Evolutionary conservation across 2,329 filamentous ascomycete genomes (phyloP), one percentile per base, ranked within the genome.

Genomic region (Botrytis hyacinthi): DNA sequence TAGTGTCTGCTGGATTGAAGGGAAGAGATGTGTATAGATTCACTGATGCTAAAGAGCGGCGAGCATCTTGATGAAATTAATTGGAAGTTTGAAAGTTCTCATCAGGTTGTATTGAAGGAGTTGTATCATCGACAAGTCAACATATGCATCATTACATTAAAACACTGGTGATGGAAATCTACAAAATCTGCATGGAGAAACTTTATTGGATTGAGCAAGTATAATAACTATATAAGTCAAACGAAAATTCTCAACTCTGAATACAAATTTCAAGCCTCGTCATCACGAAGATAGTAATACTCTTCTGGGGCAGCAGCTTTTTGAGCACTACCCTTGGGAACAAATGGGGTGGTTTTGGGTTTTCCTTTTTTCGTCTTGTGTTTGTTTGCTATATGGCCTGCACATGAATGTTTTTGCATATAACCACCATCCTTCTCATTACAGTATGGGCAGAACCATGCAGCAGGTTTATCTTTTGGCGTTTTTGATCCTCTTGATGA

Each of bases 391-490:
- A 54, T 54, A n/a, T 54, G 48, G 48, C 1, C 3, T n/a, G 4
- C 26, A n/a, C 48, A 54, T n/a, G 48, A 16, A 12, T 2, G 1
- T 54, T 54, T 54, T 54, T 54, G 2, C 48, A n/a, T 0, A 54
- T 54, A 54, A 54, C 48, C 48, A 16, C 48, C 26, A 1, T 7
- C 26, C 26, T 54, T 54, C 6, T 54, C 26, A 16, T 54, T 54
- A n/a, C 48, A 54, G 2, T 54, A 54, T 7, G 48, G 26, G 12
- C 48, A 54, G 48, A 54, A 54, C 48, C 48, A 54, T 16, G 12
- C 12, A 54, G 5, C 5, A 54, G 10, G 0, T 5, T 6, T 6
- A 14, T 4, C 4, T n/a, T 2, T 6, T n/a, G 48, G 4, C n/a
- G 4, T 1, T n/a, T 26, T 51, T 51, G 9, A 4, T 26, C 4